Conservation (phyloP, 2,329 filamentous ascomycete genomes). For the Aureobasidium musti region DNA sequence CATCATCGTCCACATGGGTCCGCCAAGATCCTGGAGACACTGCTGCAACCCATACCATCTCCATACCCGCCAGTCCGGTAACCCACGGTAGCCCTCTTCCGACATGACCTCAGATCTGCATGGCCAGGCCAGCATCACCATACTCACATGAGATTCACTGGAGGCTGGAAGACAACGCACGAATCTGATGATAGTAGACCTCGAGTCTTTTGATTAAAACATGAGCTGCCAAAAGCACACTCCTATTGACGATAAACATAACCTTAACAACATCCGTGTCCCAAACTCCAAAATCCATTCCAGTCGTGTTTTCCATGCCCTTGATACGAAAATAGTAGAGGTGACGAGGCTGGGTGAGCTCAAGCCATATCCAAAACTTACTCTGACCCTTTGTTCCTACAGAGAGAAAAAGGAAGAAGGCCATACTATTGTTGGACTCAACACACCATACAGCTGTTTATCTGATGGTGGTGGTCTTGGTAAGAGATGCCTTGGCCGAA, state of each 20-base stretch:
- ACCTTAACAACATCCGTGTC: background rate
- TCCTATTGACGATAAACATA: slow-evolving; percentile 7
- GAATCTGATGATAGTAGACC: background rate
- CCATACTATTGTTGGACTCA: background rate
- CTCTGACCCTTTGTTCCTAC: slow-evolving; percentile 17
- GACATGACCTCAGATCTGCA: background rate
- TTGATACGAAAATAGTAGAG: slow-evolving; percentile 1
- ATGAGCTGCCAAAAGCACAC: background rate
- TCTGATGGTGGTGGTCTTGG: slow-evolving; percentile 81
- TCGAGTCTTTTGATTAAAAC: slow-evolving; percentile 16
- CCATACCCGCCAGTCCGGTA: slow-evolving; percentile 10
- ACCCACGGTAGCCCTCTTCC: no score
- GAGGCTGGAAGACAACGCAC: background rate
- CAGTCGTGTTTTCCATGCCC: slow-evolving; percentile 5
- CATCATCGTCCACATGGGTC: background rate
- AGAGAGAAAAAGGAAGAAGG: slow-evolving; percentile 11
- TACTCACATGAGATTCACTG: background rate
- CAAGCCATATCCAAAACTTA: slow-evolving; percentile 18
- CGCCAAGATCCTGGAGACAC: slow-evolving; percentile 6
- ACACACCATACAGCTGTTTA: slow-evolving; percentile 31
- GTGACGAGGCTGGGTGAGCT: background rate
- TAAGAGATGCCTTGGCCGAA: slow-evolving; percentile 75
- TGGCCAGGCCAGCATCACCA: background rate
- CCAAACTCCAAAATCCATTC: slow-evolving; percentile 10
- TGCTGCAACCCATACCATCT: background rate